These are phyloP conservation scores for Leucogyrophana mollusca DNA, from an alignment of 768 basidiomycete genomes.

Conservation along the genomic window DNA sequence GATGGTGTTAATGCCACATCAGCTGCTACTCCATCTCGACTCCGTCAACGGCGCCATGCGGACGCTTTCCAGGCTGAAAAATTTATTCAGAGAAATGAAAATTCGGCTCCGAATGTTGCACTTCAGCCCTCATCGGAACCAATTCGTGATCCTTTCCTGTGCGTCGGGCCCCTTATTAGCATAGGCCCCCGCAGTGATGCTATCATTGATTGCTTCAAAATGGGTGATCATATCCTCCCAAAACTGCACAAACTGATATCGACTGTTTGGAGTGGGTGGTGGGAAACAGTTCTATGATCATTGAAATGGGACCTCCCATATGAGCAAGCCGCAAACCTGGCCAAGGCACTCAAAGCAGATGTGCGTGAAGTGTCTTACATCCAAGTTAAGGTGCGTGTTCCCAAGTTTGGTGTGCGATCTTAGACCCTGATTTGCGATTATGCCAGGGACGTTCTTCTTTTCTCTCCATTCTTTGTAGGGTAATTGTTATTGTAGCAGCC, in stretches of 20 bases:
- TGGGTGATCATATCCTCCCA: conserved; percentile 3
- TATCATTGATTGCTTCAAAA: not conserved
- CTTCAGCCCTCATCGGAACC: not conserved
- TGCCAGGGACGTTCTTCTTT: too few species aligned
- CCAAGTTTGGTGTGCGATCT: too few species aligned
- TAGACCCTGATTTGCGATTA: too few species aligned
- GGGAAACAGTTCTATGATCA: conserved; percentile 2
- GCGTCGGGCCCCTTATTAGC: conserved; percentile 2
- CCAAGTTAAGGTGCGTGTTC: conserved; percentile 1
- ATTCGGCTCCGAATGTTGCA: not conserved
- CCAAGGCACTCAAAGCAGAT: conserved; percentile 2
- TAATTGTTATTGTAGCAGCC: too few species aligned
- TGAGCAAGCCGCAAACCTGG: conserved; percentile 3
- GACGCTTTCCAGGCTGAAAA: not conserved
- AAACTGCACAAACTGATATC: not conserved
- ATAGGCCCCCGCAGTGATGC: conserved; percentile 8
- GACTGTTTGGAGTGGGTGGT: conserved; percentile 2
- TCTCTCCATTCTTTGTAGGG: too few species aligned
- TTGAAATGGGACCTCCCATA: not conserved
- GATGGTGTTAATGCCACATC: too few species aligned
- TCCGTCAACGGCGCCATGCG: not conserved
- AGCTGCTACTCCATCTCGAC: not conserved
- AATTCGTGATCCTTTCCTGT: not conserved
- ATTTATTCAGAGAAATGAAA: not conserved
- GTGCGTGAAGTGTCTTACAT: not conserved